Conservation (phyloP, 2,329 filamentous ascomycete genomes). For the Aspergillus phoenicis region DNA sequence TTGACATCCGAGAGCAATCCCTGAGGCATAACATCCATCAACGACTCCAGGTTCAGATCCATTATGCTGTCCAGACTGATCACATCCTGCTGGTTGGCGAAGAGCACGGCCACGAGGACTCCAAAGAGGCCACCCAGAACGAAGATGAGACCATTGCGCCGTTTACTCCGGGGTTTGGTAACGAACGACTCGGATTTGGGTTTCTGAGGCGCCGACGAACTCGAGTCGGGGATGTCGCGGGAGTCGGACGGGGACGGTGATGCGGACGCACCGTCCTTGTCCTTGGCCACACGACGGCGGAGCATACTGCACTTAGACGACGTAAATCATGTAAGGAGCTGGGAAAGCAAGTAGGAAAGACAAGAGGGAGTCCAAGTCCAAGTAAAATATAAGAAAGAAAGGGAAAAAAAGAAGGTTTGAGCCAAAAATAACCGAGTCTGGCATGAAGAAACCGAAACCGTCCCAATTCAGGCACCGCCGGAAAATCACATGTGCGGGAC, state of each 20-base stretch:
- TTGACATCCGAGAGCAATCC: constrained; percentile 83
- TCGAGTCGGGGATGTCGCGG: constrained; percentile 20
- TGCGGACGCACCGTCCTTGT: constrained; percentile 37
- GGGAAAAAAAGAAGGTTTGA: constrained; percentile 3
- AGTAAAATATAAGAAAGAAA: neutral
- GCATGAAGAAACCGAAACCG: neutral
- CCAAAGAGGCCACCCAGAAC: constrained; percentile 86
- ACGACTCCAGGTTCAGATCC: constrained; percentile 75
- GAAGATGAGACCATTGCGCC: constrained; percentile 81
- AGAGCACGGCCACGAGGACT: constrained; percentile 83
- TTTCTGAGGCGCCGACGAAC: constrained; percentile 23
- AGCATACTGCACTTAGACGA: constrained; percentile 29
- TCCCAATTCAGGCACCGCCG: neutral
- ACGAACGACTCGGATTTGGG: constrained; percentile 31
- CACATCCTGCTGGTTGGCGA: constrained; percentile 85
- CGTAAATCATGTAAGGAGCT: neutral
- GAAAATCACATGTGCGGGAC: constrained; percentile 19
- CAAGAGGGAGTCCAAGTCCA: neutral
- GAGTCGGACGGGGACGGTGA: constrained; percentile 28
- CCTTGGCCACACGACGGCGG: constrained; percentile 46
- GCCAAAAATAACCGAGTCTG: neutral
- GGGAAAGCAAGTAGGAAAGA: neutral
- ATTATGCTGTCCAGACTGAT: constrained; percentile 76
- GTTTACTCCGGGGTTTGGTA: constrained; percentile 59
- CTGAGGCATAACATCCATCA: constrained; percentile 85